Base-by-base conservation (phyloP, 225 moss, liverwort and hornwort species). In the Climacium dendroides region DNA sequence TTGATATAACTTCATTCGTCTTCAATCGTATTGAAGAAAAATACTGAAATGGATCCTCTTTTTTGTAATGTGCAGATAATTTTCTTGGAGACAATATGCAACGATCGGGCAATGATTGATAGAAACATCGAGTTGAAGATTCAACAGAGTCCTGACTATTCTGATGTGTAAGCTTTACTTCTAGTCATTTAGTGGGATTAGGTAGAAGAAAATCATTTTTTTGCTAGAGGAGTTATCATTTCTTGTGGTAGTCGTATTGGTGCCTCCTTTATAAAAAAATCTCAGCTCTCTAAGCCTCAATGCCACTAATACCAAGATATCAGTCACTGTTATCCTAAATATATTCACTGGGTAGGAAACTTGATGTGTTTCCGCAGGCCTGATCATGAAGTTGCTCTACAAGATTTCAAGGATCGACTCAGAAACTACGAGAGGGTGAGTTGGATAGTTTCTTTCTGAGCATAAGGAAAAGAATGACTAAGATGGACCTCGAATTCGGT, bases 61-160 rank as follows among this genome's bases (percentile, higher is more conserved):
- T 82, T 76, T 70, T 70, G 62, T 89, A 28, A 86, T 71, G 54
- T 93, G 85, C 88, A 99, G 98, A 88, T 99, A 58, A 99, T 99
- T 87, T 99, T 99, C 79, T 89, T 99, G 88, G 99, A 99, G 87
- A 96, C 95, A 54, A 97, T 99, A 88, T 99, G 99, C 88, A 97
- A 96, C 85, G 99, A 99, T 95, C 93, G 84, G 76, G 91, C 95
- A 82, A 95, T 96, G 84, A 99, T 99, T 88, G 95, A 99, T 80
- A 94, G 92, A 58, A 98, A 98, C 85, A 96, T 98, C 53, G 95
- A 96, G 55, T 90, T 98, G 86, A 98, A 98, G 90, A 98, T 96
- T 65, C 95, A 95, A 87, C 96, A 98, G 78, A 98, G 97, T 87
- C 98, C 98, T 73, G 98, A 98, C 83, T 98, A 98, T 91, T 87